Conservation (phyloP, 2,329 filamentous ascomycete species). For the Monilinia vaccinii-corymbosi region DNA sequence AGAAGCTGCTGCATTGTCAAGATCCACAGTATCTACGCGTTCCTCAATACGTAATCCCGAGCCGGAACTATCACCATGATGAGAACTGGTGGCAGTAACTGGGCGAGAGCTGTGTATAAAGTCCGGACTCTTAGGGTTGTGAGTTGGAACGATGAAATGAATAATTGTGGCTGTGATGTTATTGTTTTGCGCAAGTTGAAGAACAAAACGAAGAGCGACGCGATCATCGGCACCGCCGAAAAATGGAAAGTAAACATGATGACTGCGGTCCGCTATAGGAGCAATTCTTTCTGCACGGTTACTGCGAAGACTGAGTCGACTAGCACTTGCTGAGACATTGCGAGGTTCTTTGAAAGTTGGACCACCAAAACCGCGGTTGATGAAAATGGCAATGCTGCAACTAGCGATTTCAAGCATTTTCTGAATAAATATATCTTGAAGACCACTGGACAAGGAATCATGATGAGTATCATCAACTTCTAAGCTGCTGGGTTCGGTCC, state of each 20-base stretch:
- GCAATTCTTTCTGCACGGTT: constrained; percentile 48
- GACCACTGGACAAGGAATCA: constrained; percentile 50
- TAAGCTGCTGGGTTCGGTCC: constrained; percentile 73
- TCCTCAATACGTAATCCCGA: constrained; percentile 17
- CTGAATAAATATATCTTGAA: constrained; percentile 68
- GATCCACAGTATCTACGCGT: constrained; percentile 18
- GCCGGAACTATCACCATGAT: constrained; percentile 2
- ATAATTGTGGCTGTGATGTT: constrained; percentile 71
- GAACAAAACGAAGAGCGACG: constrained; percentile 66
- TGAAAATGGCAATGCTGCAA: constrained; percentile 67
- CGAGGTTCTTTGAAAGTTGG: constrained; percentile 33
- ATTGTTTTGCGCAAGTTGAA: constrained; percentile 74
- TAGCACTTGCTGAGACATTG: constrained; percentile 37
- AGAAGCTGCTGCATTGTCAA: constrained; percentile 21
- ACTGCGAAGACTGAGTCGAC: constrained; percentile 47
- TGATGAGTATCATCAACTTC: constrained; percentile 46
- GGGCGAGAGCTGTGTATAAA: not conserved
- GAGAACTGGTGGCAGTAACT: not conserved
- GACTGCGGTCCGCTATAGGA: constrained; percentile 57
- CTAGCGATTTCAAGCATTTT: constrained; percentile 52
- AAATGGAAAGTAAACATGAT: constrained; percentile 82
- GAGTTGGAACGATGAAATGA: constrained; percentile 38
- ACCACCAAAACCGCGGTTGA: constrained; percentile 61
- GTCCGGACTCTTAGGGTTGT: constrained; percentile 17
- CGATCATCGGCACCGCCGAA: constrained; percentile 78